Evolutionary conservation across 768 basidiomycete genomes (phyloP), one percentile per base, ranked within the genome.

Genomic region (Glaciozyma antarctica): DNA sequence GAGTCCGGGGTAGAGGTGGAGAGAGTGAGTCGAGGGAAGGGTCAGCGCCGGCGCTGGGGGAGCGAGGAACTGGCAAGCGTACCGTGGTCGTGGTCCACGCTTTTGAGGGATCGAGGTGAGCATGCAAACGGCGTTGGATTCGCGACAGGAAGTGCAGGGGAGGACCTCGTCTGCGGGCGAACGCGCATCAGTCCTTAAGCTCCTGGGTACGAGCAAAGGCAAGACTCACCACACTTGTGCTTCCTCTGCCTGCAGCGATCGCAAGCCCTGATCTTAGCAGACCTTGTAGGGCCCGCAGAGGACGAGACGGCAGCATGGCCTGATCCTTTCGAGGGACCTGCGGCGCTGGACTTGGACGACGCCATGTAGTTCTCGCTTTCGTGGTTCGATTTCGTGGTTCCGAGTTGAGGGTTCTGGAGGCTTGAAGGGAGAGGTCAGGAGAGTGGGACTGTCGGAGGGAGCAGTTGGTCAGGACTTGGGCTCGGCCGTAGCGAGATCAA

Each of bases 171-270:
- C 47, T 48, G 47, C 7, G 12, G 47, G 10, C 15, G 21, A 48
- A 7, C 19, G 4, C 47, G 47, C 13, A 1, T n/a, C 21, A 48
- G 45, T 15, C 45, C 22, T 45, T 45, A 16, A 4, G 45, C 45
- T 16, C 45, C 45, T 45, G 45, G 17, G 3, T 45, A 45, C 45
- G 17, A 45, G 32, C 5, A 9, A 9, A 24, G 2, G 3, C 3
- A 21, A 16, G 47, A 48, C 47, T 48, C 47, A 48, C 47, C 49
- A 24, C 49, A 51, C 26, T 24, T 51, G 49, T n/a, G 22, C 49
- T 51, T 51, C n/a, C 49, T n/a, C n/a, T 26, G 49, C n/a, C 49
- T 24, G n/a, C 49, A 51, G n/a, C 49, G 49, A 26, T 51, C 49
- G 49, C 49, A 51, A 15, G 49, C 49, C 26, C 49, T n/a, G 22